Evolutionary conservation across 805 yeast genomes (phyloP), one percentile per base, ranked within the genome.

Genomic region (Starmerella powellii): DNA sequence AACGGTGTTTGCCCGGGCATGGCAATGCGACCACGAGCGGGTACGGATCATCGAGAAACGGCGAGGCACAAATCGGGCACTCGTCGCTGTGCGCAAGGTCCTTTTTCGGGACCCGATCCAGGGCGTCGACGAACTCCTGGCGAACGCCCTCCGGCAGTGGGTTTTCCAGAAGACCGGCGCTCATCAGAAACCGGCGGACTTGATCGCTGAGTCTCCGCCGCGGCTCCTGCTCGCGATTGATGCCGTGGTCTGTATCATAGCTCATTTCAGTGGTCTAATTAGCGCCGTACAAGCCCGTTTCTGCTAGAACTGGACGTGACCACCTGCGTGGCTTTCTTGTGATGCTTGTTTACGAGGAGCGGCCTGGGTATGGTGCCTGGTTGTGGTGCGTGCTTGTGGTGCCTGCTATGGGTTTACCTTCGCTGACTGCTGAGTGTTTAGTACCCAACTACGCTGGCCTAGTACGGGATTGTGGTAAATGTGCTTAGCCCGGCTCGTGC

Each of bases 61-160:
- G 73, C 49, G 72, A 73, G 17, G 91, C 80, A 54, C 97, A 87
- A 31, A 87, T 87, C 1, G 95, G 79, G 59, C 96, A 87, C 15
- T 76, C 70, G 40, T 81, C 84, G 8, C 46, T 45, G n/a, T 33
- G 21, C 37, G 64, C 54, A 13, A 69, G 48, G 10, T 65, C 63
- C 43, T 62, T 65, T 27, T 67, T 63, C 1, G 73, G 63, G 0
- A 87, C 76, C 45, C 97, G 62, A 21, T 85, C 94, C 40, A 87
- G 66, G 0, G 80, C 65, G 55, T 86, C 96, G 5, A 88, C 62
- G 53, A 74, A 84, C 33, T 70, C 71, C 48, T 80, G 81, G 10
- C 76, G 64, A 31, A 46, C 34, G 20, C 45, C 46, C 30, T 45
- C 39, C 13, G 45, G 37, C n/a, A 31, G 17, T 20, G 40, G 28